A percentile compares a stretch with the other conserved stretches of the same genome.
These are phyloP conservation scores for Parietaria judaica DNA, from an alignment of 306 rosid species.

Conservation along the genomic window DNA sequence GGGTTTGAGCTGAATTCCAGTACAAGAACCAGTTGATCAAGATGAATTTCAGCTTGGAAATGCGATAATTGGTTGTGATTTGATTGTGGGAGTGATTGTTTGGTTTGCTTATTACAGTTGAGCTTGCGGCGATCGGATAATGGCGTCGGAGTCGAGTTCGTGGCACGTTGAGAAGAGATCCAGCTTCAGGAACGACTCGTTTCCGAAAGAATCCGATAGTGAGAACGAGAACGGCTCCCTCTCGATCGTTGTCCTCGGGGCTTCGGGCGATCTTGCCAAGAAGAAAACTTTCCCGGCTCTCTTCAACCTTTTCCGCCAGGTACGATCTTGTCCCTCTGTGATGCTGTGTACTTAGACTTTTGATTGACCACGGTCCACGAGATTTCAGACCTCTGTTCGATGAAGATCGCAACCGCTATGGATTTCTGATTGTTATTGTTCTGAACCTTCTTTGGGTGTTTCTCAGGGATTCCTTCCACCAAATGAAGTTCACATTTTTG, in stretches of 20 bases:
- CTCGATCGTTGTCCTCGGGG: conserved; percentile 85
- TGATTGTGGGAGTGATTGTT: neutral
- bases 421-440: too few relatives aligned
- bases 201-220: conserved; percentile 31
- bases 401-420: too few relatives aligned
- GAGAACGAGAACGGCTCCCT: conserved; percentile 60
- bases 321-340: conserved; percentile 6
- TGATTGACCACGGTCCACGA: neutral
- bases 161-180: conserved; percentile 56
- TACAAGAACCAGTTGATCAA: neutral
- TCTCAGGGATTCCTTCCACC: conserved; percentile 67
- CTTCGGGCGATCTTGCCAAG: conserved; percentile 98
- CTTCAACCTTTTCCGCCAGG: conserved; percentile 76
- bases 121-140: conserved; percentile 21
- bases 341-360: neutral
- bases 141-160: conserved; percentile 52
- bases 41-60: neutral
- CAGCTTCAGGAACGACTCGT: conserved; percentile 27
- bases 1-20: neutral
- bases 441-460: conserved; percentile 3
- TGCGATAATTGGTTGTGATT: neutral
- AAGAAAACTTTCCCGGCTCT: conserved; percentile 99
- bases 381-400: conserved; percentile 2
- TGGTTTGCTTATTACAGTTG: neutral
- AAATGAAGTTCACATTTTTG: conserved; percentile 79